Percentiles rank a stretch among this genome's conserved stretches.
Conservation (phyloP, 345 rosid genomes). For the Rhizophora apiculata region DNA sequence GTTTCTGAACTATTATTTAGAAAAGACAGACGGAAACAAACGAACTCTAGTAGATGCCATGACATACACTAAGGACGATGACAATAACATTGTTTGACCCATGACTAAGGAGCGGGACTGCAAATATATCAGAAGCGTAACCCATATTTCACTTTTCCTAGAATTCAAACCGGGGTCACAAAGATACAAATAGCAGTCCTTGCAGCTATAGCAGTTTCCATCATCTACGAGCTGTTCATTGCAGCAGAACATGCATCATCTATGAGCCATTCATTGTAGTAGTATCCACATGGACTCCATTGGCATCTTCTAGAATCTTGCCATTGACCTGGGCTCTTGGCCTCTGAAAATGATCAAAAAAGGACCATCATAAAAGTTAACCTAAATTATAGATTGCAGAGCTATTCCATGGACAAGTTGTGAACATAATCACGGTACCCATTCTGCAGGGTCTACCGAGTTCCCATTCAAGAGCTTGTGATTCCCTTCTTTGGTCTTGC, state of each 20-base stretch:
- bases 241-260: conserved; percentile 25
- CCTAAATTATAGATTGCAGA: background rate
- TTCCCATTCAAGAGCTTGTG: conserved; percentile 95
- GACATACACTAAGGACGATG: background rate
- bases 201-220: conserved; percentile 12
- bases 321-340: conserved; percentile 78
- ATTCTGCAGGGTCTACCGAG: conserved; percentile 73
- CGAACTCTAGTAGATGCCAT: background rate
- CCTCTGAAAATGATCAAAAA: conserved; percentile 42
- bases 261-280: conserved; percentile 66
- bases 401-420: background rate
- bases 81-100: background rate
- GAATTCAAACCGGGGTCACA: background rate
- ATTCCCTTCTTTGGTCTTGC: conserved; percentile 77
- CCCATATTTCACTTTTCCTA: conserved; percentile 11
- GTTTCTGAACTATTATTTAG: background rate
- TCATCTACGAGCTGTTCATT: conserved; percentile 65
- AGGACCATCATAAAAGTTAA: background rate
- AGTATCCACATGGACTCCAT: conserved; percentile 51
- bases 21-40: background rate
- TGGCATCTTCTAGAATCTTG: conserved; percentile 68
- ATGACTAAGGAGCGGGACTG: conserved; percentile 7
- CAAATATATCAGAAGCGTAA: background rate
- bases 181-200: conserved; percentile 19
- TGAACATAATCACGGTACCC: conserved; percentile 44